These are phyloP conservation scores for Coemansia sp. DNA, from an alignment of 192 early-diverging fungal genomes.

Conservation along the genomic window DNA sequence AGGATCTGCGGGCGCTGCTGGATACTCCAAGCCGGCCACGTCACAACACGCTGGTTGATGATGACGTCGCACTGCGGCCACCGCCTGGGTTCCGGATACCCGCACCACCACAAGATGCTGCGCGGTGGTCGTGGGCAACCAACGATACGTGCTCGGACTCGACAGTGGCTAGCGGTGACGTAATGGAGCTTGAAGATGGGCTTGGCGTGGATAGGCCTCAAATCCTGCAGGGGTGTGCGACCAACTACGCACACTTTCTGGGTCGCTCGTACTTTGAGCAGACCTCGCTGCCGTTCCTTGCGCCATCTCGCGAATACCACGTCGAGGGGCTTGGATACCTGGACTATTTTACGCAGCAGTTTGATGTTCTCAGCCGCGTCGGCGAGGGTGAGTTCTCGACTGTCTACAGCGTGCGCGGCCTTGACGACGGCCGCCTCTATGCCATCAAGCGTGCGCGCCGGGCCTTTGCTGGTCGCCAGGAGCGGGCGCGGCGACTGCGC, in stretches of 20 bases:
- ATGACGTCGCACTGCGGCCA: constrained; percentile 23
- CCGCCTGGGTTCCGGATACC: constrained; percentile 48
- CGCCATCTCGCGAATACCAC: constrained; percentile 34
- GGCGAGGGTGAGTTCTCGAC: constrained; percentile 84
- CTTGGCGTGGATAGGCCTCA: constrained; percentile 50
- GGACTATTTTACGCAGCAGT: constrained; percentile 76
- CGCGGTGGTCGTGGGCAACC: constrained; percentile 9
- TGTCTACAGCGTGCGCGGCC: constrained; percentile 75
- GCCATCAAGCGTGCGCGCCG: constrained; percentile 82
- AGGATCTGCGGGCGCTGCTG: constrained; percentile 22
- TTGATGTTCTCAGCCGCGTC: constrained; percentile 63
- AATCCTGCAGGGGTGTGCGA: constrained; percentile 47
- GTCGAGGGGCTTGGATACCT: constrained; percentile 43
- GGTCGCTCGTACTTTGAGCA: constrained; percentile 40
- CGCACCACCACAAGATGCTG: constrained; percentile 20
- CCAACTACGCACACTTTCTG: constrained; percentile 56
- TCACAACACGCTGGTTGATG: constrained; percentile 55
- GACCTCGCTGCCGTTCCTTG: constrained; percentile 37
- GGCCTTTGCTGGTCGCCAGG: constrained; percentile 69
- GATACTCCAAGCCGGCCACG: constrained; percentile 51
- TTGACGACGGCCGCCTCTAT: constrained; percentile 64
- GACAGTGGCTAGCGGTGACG: background rate
- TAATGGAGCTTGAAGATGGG: background rate
- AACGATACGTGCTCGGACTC: constrained; percentile 21
- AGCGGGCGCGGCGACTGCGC: constrained; percentile 70